These are phyloP conservation scores for Dryadomyces quercivorus DNA, from an alignment of 2,329 filamentous ascomycete species.

Conservation along the genomic window DNA sequence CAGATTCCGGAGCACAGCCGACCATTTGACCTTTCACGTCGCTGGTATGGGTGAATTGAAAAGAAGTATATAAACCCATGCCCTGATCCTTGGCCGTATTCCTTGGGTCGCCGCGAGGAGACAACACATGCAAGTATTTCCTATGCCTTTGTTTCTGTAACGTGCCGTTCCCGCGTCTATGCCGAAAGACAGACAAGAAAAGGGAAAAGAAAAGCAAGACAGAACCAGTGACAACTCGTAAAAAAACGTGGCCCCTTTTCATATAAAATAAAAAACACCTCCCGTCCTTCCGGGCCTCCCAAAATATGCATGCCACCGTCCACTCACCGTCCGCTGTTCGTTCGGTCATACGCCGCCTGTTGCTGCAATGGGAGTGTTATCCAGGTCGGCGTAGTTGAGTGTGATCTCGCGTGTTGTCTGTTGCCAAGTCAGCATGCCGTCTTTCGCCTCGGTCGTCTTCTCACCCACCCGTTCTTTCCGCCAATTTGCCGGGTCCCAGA, in stretches of 20 bases:
- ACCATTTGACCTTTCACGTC: no score
- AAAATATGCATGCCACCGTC: not conserved
- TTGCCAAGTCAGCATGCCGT: not conserved
- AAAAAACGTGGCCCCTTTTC: not conserved
- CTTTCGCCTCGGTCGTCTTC: not conserved
- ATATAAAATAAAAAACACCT: not conserved
- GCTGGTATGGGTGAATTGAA: no score
- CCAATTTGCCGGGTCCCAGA: slow-evolving; percentile 53
- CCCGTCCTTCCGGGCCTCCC: not conserved
- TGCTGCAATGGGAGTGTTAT: slow-evolving; percentile 25
- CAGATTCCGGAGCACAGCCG: no score
- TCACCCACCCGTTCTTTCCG: slow-evolving; percentile 47
- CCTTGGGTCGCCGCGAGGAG: no score
- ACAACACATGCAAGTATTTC: no score
- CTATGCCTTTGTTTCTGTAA: no score
- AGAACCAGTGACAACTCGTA: not conserved
- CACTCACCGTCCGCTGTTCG: no score
- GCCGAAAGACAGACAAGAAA: not conserved
- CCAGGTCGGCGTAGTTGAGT: slow-evolving; percentile 49
- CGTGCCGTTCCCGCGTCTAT: no score
- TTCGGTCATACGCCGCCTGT: not conserved
- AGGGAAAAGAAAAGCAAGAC: not conserved
- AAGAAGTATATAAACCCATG: no score
- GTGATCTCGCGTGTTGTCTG: slow-evolving; percentile 36
- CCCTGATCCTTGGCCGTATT: no score